These are phyloP conservation scores for Actinidia chinensis DNA, from an alignment of 179 eudicot species.

Conservation along the genomic window DNA sequence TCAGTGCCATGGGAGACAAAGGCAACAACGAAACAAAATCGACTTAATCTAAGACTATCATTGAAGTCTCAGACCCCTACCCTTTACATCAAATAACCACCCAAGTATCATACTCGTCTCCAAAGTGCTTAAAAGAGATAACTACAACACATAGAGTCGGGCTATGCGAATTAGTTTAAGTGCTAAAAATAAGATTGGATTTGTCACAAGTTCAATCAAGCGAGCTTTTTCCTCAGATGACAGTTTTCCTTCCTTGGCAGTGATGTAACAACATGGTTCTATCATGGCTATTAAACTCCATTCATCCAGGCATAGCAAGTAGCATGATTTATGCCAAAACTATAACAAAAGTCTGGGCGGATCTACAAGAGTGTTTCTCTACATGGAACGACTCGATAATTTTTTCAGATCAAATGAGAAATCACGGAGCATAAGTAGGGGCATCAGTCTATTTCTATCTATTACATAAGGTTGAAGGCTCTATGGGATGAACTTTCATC, in stretches of 20 bases:
- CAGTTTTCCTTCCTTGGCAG: background rate
- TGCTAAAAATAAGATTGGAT: constrained; percentile 17
- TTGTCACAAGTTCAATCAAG: background rate
- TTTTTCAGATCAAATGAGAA: background rate
- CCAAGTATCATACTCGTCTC: background rate
- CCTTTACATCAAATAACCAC: background rate
- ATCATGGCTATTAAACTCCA: background rate
- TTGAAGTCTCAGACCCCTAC: background rate
- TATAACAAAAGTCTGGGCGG: background rate
- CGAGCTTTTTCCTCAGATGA: background rate
- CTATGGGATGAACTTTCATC: constrained; percentile 11
- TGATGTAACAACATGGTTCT: constrained; percentile 9
- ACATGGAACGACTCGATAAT: constrained; percentile 1
- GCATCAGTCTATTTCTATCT: background rate
- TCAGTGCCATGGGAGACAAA: background rate
- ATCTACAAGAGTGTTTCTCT: constrained; percentile 8
- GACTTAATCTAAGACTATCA: background rate
- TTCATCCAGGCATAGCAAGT: background rate
- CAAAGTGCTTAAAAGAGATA: constrained; percentile 8
- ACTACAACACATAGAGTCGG: constrained; percentile 4
- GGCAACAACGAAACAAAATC: background rate
- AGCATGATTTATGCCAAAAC: background rate
- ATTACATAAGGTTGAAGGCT: background rate
- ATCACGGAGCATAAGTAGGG: background rate
- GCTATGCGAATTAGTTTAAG: constrained; percentile 8